Evolutionary conservation across 108 stramenopile species (phyloP), one percentile per base, ranked within the genome.

Genomic region (Fragilaria crotonensis): DNA sequence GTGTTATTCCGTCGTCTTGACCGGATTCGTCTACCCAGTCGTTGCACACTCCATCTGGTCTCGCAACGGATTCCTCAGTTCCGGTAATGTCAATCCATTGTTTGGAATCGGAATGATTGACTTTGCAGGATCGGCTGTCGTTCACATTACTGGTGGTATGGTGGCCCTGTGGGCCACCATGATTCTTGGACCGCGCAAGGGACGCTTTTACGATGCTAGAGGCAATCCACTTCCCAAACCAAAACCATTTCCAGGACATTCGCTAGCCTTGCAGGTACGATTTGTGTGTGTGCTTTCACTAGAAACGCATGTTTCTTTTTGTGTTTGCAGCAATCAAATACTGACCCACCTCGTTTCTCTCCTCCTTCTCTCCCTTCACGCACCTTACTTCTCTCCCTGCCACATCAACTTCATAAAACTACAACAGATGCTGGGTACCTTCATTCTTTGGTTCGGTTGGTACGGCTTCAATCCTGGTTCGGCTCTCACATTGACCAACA

Each of bases 371-470:
- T 11, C 18, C 25, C 14, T 9, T 27, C 18, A 20, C 45, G 17
- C 59, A 36, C 21, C 25, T n/a, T 19, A 14, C 11, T 14, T 11
- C 36, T 11, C 7, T 36, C 4, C 7, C 17, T 44, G 17, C 32
- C 2, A 20, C 9, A 7, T 52, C 51, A 28, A 31, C 32, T 27
- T 2, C 4, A 54, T 44, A 56, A 0, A 33, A 29, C 31, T 28
- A 30, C 7, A 4, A 49, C 30, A 76, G 45, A 49, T 77, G 11
- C 36, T 87, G 21, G 87, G 88, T 45, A 86, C 85, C 3, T 84
- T 96, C 73, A 77, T 96, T 48, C 77, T 96, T 2, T 95, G 94
- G 94, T 87, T 92, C 70, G 93, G 92, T 18, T 89, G 94, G 96
- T 92, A 83, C 47, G 91, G 95, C 25, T 97, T 97, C 84, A 97